phyloP scores from a whole-genome alignment of 768 basidiomycete genomes.

The Boletus rex-veris region DNA sequence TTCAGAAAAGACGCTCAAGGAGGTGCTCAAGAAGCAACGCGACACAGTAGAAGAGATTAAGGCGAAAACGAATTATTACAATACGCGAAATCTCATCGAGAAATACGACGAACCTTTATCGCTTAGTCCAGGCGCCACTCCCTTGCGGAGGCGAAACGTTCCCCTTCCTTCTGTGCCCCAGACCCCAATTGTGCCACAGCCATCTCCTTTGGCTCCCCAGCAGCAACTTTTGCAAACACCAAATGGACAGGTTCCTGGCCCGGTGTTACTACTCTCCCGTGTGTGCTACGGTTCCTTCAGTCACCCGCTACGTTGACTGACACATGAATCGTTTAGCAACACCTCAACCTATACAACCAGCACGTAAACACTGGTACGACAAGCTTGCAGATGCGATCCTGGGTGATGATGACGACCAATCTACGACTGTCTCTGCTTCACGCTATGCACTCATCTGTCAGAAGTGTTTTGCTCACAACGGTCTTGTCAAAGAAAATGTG shows the following conservation, averaged over 20 bases:
- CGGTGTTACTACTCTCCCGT: conserved; percentile 41
- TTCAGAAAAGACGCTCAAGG: conserved; percentile 75
- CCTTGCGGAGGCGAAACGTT: conserved; percentile 42
- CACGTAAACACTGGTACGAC: conserved; percentile 81
- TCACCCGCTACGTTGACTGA: conserved; percentile 18
- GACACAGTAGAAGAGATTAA: conserved; percentile 93
- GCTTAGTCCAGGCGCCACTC: conserved; percentile 29
- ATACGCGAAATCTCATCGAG: conserved; percentile 85
- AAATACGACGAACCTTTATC: conserved; percentile 71
- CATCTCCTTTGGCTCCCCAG: conserved; percentile 12
- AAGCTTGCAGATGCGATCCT: conserved; percentile 83
- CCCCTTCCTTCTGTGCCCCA: conserved; percentile 28
- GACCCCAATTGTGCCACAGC: conserved; percentile 33
- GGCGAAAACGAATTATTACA: conserved; percentile 95
- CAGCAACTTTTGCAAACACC: conserved; percentile 21
- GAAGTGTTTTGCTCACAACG: conserved; percentile 85
- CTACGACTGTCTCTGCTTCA: conserved; percentile 38
- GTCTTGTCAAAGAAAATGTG: conserved; percentile 75
- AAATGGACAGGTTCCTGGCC: conserved; percentile 17
- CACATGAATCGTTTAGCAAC: conserved; percentile 25
- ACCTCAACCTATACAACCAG: conserved; percentile 42
- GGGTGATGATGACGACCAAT: conserved; percentile 64
- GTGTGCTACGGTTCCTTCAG: conserved; percentile 14
- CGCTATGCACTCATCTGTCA: conserved; percentile 86
- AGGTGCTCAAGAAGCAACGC: conserved; percentile 72